Evolutionary conservation across 208 protist genomes (phyloP).

Genomic region (Trypanosoma melophagium): DNA sequence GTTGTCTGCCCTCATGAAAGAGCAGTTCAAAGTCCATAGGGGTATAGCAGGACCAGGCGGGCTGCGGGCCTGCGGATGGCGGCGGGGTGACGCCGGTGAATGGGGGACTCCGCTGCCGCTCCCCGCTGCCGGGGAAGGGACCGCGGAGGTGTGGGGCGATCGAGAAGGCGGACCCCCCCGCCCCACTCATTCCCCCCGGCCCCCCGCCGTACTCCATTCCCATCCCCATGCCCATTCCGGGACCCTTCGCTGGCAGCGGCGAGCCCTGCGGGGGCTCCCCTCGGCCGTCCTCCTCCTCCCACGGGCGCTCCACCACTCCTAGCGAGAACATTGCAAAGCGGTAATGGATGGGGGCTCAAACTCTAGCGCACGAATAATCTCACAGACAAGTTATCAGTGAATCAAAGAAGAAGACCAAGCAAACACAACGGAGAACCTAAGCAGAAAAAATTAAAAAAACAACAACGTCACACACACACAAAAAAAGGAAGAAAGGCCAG

Average conservation of each 20-base stretch:
- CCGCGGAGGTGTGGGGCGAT: slow-evolving; percentile 14
- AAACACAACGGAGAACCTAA: background rate
- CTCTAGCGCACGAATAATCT: background rate
- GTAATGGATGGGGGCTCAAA: background rate
- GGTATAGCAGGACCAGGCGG: slow-evolving; percentile 48
- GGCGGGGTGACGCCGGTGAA: slow-evolving; percentile 3
- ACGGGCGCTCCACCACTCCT: slow-evolving; percentile 23
- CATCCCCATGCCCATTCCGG: background rate
- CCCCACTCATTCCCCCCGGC: background rate
- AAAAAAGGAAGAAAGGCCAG: slow-evolving; percentile 11
- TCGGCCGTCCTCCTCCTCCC: slow-evolving; percentile 20
- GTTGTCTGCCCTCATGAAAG: slow-evolving; percentile 71
- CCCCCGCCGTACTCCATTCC: background rate
- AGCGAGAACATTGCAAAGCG: slow-evolving; percentile 17
- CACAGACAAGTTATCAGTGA: background rate
- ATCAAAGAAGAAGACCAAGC: slow-evolving; percentile 5
- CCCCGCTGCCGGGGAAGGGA: background rate
- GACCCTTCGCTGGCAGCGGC: background rate
- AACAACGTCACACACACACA: background rate
- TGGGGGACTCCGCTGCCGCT: background rate
- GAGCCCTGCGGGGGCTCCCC: background rate
- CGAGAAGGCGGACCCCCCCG: background rate
- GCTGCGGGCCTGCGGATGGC: background rate
- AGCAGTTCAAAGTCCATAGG: slow-evolving; percentile 86
- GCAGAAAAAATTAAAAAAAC: slow-evolving; percentile 10